These are phyloP conservation scores for Omphalea diandra DNA, from an alignment of 441 rosid species.

Conservation along the genomic window DNA sequence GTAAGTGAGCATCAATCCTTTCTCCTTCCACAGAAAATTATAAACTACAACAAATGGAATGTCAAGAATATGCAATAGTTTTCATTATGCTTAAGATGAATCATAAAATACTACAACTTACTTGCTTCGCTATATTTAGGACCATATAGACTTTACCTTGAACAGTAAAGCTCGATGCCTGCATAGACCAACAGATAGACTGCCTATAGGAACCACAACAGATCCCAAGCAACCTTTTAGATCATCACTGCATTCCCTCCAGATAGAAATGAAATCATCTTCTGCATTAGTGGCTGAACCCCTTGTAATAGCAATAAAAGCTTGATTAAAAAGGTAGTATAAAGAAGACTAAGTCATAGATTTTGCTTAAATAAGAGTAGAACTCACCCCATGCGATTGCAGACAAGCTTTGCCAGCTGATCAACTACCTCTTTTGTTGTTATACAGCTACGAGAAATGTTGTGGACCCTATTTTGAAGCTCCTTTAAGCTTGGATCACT, in stretches of 20 bases:
- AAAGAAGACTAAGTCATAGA: slow-evolving; percentile 19
- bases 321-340: slow-evolving; percentile 19
- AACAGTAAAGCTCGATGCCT: slow-evolving; percentile 94
- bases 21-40: slow-evolving; percentile 5
- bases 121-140: background rate
- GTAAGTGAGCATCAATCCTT: slow-evolving; percentile 14
- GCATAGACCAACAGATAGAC: slow-evolving; percentile 89
- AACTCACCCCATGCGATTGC: slow-evolving; percentile 92
- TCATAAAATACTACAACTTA: background rate
- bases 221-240: slow-evolving; percentile 80
- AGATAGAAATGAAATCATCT: slow-evolving; percentile 61
- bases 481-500: slow-evolving; percentile 81
- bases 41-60: background rate
- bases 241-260: slow-evolving; percentile 80
- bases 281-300: slow-evolving; percentile 66
- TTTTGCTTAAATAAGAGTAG: slow-evolving; percentile 19
- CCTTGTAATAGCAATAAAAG: slow-evolving; percentile 46
- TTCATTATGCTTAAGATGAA: background rate
- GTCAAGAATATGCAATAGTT: slow-evolving; percentile 7
- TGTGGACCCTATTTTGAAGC: slow-evolving; percentile 71
- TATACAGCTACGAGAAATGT: slow-evolving; percentile 66
- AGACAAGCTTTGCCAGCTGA: slow-evolving; percentile 92
- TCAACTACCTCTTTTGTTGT: slow-evolving; percentile 87
- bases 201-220: slow-evolving; percentile 86
- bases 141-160: slow-evolving; percentile 57